Conservation (phyloP, 2,329 filamentous ascomycete species). For the Trichoderma endophyticum region DNA sequence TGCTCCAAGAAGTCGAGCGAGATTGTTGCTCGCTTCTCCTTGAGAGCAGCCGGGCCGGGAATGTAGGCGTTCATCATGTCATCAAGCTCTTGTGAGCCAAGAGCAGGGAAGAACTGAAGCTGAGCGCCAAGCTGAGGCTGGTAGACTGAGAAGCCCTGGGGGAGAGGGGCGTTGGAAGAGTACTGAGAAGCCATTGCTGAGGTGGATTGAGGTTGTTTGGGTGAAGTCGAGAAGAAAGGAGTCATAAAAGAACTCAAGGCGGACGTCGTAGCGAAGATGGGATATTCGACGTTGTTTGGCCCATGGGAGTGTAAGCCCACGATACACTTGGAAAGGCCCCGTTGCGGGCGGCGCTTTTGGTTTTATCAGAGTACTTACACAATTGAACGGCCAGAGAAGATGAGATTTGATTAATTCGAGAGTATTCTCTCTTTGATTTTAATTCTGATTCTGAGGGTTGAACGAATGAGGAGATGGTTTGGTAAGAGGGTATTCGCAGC, state of each 20-base stretch:
- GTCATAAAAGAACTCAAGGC: not conserved
- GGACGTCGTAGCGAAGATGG: not conserved
- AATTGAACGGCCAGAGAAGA: not conserved
- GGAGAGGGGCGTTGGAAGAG: constrained; percentile 27
- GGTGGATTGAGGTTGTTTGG: not conserved
- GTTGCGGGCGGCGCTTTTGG: not conserved
- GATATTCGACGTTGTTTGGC: not conserved
- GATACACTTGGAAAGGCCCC: not conserved
- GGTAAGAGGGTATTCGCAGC: constrained; percentile 13
- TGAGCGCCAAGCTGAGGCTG: constrained; percentile 55
- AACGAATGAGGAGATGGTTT: not conserved
- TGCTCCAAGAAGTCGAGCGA: constrained; percentile 59
- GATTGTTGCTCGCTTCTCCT: constrained; percentile 57
- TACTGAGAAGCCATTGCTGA: constrained; percentile 29
- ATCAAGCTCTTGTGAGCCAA: constrained; percentile 61
- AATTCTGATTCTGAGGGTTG: not conserved
- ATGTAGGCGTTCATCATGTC: constrained; percentile 58
- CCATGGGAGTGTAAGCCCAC: constrained; percentile 20
- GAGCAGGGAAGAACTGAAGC: constrained; percentile 64
- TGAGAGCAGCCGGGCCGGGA: constrained; percentile 49
- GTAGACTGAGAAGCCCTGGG: constrained; percentile 57
- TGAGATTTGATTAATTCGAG: not conserved
- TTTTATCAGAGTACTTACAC: constrained; percentile 10
- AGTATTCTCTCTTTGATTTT: constrained; percentile 1
- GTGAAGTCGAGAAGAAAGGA: not conserved